These are phyloP conservation scores for Agrostemma githago DNA, from an alignment of 148 eudicot species.

Conservation along the genomic window DNA sequence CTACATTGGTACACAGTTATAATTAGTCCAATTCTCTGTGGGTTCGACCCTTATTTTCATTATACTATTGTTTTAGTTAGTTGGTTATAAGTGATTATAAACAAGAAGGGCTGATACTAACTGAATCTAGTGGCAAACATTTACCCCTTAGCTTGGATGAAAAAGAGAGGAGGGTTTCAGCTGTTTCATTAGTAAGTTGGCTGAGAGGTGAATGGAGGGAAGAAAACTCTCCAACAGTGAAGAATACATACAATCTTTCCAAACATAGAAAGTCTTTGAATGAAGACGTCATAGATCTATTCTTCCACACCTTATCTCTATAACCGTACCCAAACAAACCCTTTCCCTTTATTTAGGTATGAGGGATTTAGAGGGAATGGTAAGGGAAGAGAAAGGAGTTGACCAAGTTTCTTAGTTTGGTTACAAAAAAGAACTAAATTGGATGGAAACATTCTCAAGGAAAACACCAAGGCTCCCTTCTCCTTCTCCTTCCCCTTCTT, in stretches of 20 bases:
- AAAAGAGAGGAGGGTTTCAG: not conserved
- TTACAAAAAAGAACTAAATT: too few relatives aligned
- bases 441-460: not conserved
- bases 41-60: too few relatives aligned
- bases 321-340: not conserved
- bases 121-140: slow-evolving; percentile 1
- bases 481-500: not conserved
- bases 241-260: not conserved
- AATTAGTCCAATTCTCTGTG: too few relatives aligned
- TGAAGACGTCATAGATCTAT: not conserved
- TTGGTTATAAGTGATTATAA: too few relatives aligned
- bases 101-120: not conserved
- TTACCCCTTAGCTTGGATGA: not conserved
- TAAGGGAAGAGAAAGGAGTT: not conserved
- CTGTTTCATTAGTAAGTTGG: not conserved
- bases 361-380: not conserved
- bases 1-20: too few relatives aligned
- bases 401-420: too few relatives aligned
- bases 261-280: not conserved
- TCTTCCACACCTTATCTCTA: not conserved
- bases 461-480: not conserved
- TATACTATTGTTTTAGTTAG: too few relatives aligned
- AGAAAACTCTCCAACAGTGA: not conserved
- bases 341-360: not conserved
- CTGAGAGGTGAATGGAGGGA: not conserved